A percentile compares a stretch with the other conserved stretches of the same genome.
phyloP scores from a whole-genome alignment of 805 yeast genomes.

The Candida stauntonica region DNA sequence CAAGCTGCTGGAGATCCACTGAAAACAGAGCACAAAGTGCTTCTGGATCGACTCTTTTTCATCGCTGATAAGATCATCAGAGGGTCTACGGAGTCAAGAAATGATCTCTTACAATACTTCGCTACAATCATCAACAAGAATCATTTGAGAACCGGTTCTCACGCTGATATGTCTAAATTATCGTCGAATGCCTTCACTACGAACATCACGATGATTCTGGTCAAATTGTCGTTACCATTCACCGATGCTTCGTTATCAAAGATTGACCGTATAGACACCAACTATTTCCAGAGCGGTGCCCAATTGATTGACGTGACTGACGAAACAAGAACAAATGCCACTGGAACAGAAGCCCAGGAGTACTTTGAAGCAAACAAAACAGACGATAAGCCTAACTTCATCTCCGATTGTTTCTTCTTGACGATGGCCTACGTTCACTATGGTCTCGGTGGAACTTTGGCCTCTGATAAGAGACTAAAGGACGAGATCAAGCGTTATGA shows the following conservation, averaged over 20 bases:
- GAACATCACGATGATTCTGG: constrained; percentile 63
- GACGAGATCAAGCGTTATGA: constrained; percentile 36
- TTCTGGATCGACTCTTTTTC: constrained; percentile 59
- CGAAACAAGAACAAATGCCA: constrained; percentile 80
- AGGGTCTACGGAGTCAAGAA: constrained; percentile 62
- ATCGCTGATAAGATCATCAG: constrained; percentile 73
- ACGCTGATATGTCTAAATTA: constrained; percentile 60
- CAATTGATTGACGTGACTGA: constrained; percentile 61
- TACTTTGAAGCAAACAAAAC: constrained; percentile 41
- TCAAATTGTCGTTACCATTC: constrained; percentile 80
- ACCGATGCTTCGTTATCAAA: constrained; percentile 61
- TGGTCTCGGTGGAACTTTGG: constrained; percentile 79
- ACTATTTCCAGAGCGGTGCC: constrained; percentile 52
- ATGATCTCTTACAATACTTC: constrained; percentile 61
- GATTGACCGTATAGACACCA: constrained; percentile 69
- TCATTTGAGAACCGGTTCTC: constrained; percentile 84
- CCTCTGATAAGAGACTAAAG: constrained; percentile 50
- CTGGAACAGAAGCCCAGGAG: constrained; percentile 62
- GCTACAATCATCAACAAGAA: constrained; percentile 72
- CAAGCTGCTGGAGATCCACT: constrained; percentile 52
- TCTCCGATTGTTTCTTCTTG: constrained; percentile 85
- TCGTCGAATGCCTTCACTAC: constrained; percentile 81
- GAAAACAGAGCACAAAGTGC: constrained; percentile 57
- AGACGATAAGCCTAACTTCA: constrained; percentile 59
- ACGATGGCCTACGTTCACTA: constrained; percentile 77